Conservation (phyloP, 805 yeast genomes). For the Yamadazyma philogaea region DNA sequence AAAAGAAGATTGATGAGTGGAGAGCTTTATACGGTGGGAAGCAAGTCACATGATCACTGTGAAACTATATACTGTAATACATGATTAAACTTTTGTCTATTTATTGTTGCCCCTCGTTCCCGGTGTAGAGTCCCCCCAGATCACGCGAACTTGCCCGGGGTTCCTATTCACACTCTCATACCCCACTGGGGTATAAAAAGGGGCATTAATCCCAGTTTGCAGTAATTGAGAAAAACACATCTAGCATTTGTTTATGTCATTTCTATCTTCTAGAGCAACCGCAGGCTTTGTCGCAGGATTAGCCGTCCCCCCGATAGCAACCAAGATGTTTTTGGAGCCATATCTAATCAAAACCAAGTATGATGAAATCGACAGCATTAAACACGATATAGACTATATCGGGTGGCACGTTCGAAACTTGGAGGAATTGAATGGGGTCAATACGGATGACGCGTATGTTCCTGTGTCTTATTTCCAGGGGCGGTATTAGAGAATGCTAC, state of each 20-base stretch:
- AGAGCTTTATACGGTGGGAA: conserved; percentile 82
- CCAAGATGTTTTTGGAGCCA: conserved; percentile 27
- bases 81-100: too few species aligned
- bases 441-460: conserved; percentile 25
- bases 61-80: not conserved
- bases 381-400: conserved; percentile 28
- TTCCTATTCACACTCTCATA: not conserved
- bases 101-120: not conserved
- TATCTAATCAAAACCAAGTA: conserved; percentile 20
- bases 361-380: conserved; percentile 30
- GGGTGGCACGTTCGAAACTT: conserved; percentile 35
- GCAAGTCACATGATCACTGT: conserved; percentile 30
- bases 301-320: conserved; percentile 28
- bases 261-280: conserved; percentile 6
- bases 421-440: conserved; percentile 29
- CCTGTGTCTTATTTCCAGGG: conserved; percentile 27
- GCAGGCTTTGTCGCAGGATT: conserved; percentile 29
- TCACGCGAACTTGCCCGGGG: conserved; percentile 3
- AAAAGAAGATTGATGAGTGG: conserved; percentile 83
- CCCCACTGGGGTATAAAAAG: conserved; percentile 9
- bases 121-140: conserved; percentile 5
- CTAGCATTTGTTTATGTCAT: conserved; percentile 5
- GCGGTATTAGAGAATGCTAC: conserved; percentile 12
- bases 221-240: too few species aligned
- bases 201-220: not conserved